Evolutionary conservation across 192 early-diverging fungal genomes (phyloP).

Genomic region (Podila clonocystis): DNA sequence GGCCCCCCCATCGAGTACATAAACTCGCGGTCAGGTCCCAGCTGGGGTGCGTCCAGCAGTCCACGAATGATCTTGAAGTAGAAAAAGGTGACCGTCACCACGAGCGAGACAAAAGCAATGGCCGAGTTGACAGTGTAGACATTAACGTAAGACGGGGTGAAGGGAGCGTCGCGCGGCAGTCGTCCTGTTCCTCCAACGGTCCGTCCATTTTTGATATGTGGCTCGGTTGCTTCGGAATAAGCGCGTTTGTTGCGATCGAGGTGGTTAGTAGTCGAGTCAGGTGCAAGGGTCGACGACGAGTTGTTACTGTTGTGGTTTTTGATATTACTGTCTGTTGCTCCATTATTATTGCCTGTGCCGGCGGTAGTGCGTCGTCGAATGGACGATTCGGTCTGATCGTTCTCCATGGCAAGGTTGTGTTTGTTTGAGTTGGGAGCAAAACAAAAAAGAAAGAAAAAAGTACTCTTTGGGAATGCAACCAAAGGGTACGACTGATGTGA

Average conservation of each 20-base stretch:
- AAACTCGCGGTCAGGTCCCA: slow-evolving; percentile 36
- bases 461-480: no score
- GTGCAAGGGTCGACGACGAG: neutral
- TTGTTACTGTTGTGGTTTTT: neutral
- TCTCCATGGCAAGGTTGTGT: neutral
- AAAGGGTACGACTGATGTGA: no score
- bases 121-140: slow-evolving; percentile 43
- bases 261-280: slow-evolving; percentile 9
- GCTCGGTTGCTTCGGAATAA: slow-evolving; percentile 4
- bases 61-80: slow-evolving; percentile 49
- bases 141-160: slow-evolving; percentile 42
- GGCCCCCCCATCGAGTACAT: slow-evolving; percentile 11
- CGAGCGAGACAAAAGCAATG: slow-evolving; percentile 38
- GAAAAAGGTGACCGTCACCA: slow-evolving; percentile 41
- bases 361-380: no score
- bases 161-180: slow-evolving; percentile 45
- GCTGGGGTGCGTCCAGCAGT: slow-evolving; percentile 35
- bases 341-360: neutral
- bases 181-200: slow-evolving; percentile 26
- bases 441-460: no score
- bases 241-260: slow-evolving; percentile 12
- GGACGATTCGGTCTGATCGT: no score
- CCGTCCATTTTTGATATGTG: neutral
- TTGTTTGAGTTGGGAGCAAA: neutral
- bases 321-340: neutral